Evolutionary conservation across 768 basidiomycete species (phyloP).

Genomic region (Mycena maculata): DNA sequence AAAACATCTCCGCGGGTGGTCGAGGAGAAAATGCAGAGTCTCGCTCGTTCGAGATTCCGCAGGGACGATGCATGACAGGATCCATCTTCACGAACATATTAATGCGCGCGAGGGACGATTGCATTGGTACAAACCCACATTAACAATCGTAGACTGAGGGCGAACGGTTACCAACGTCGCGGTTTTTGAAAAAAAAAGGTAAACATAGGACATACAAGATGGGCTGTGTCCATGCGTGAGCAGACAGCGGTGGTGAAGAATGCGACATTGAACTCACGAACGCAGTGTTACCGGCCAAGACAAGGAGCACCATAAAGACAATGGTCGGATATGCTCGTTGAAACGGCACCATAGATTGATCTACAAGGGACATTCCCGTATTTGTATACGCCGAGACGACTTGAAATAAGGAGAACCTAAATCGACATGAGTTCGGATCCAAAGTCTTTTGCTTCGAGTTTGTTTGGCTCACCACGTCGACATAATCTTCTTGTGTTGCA

Average conservation of each 20-base stretch:
- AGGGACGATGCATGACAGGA: constrained; percentile 70
- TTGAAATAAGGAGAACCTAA: constrained; percentile 88
- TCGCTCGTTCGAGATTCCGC: constrained; percentile 71
- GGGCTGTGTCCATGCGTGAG: constrained; percentile 60
- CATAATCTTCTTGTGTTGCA: constrained; percentile 64
- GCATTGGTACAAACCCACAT: constrained; percentile 72
- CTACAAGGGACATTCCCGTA: constrained; percentile 87
- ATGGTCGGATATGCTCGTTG: constrained; percentile 88
- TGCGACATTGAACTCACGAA: constrained; percentile 72
- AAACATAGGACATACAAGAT: constrained; percentile 80
- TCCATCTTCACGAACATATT: constrained; percentile 72
- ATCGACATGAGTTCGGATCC: not conserved
- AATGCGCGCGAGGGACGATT: constrained; percentile 7
- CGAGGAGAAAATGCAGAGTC: constrained; percentile 90
- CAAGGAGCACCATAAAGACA: constrained; percentile 73
- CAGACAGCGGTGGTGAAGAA: not conserved
- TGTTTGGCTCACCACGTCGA: constrained; percentile 68
- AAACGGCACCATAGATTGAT: constrained; percentile 93
- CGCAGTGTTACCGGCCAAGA: constrained; percentile 93
- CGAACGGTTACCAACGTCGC: not conserved
- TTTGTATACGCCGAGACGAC: constrained; percentile 90
- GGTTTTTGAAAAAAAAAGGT: not conserved
- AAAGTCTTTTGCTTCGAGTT: not conserved
- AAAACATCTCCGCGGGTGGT: constrained; percentile 94
- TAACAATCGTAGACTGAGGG: constrained; percentile 75